Conservation (phyloP, 805 yeast species). For the Myxozyma neglecta region DNA sequence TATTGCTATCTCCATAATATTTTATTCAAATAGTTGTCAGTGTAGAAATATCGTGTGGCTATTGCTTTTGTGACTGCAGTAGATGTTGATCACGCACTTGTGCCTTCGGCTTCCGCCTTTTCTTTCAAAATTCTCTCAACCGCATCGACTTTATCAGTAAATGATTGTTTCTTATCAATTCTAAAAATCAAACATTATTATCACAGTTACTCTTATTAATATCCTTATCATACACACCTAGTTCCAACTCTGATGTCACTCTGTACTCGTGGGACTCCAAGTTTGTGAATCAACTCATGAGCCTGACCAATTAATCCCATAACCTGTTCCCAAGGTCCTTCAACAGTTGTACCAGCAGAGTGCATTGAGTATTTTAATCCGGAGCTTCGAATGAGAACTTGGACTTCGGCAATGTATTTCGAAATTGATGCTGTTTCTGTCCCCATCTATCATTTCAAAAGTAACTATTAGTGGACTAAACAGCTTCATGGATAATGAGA, state of each 20-base stretch:
- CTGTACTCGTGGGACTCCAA: constrained; percentile 77
- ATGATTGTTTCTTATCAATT: constrained; percentile 30
- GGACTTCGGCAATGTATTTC: constrained; percentile 72
- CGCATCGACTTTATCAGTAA: constrained; percentile 28
- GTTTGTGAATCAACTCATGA: constrained; percentile 68
- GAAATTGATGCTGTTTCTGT: constrained; percentile 77
- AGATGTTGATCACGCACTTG: not conserved
- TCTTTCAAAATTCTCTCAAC: constrained; percentile 28
- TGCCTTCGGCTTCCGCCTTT: constrained; percentile 8
- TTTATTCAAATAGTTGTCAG: not conserved
- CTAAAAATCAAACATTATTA: constrained; percentile 3
- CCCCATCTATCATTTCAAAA: constrained; percentile 55
- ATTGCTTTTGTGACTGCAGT: not conserved
- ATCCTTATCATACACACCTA: constrained; percentile 38
- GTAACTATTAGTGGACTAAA: not conserved
- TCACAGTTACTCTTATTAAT: too few species aligned
- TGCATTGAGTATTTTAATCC: constrained; percentile 70
- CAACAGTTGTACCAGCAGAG: constrained; percentile 88
- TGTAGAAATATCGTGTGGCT: not conserved
- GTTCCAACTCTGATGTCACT: constrained; percentile 87
- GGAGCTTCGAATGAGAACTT: constrained; percentile 59
- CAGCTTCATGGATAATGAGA: not conserved
- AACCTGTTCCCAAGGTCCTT: constrained; percentile 92
- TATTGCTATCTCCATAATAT: not conserved
- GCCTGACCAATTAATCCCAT: constrained; percentile 73